phyloP scores from a whole-genome alignment of 345 rosid genomes.

The Populus deltoides region DNA sequence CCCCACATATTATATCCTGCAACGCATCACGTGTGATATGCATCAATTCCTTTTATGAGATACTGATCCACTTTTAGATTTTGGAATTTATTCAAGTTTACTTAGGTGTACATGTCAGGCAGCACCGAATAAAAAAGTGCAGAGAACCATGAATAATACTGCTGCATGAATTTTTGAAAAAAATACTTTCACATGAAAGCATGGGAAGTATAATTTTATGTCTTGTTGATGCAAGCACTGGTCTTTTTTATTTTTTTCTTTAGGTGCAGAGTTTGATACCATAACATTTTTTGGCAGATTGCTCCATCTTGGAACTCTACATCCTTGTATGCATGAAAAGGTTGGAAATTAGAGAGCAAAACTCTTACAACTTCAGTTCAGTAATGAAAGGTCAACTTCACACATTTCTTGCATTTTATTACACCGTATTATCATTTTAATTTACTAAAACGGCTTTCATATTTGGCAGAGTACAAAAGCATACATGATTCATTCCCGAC shows the following conservation, averaged over 20 bases:
- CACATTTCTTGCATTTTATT: not conserved
- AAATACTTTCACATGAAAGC: not conserved
- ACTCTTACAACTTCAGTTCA: conserved; percentile 70
- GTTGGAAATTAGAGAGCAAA: conserved; percentile 83
- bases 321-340: conserved; percentile 83
- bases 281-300: conserved; percentile 44
- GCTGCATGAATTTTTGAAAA: not conserved
- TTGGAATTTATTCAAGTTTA: not conserved
- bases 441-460: conserved; percentile 4
- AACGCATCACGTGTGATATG: not conserved
- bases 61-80: not conserved
- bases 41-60: not conserved
- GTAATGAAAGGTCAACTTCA: conserved; percentile 71
- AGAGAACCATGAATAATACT: not conserved
- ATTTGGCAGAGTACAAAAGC: conserved; percentile 71
- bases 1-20: not conserved
- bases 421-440: not conserved
- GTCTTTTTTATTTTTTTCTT: not conserved
- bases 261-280: not conserved
- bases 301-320: conserved; percentile 86
- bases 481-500: conserved; percentile 75
- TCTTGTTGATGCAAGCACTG: not conserved
- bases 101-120: not conserved
- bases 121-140: too few species aligned
- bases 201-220: not conserved